Evolutionary conservation across 2,329 filamentous ascomycete species (phyloP).

Genomic region (Colletotrichum caudatum): DNA sequence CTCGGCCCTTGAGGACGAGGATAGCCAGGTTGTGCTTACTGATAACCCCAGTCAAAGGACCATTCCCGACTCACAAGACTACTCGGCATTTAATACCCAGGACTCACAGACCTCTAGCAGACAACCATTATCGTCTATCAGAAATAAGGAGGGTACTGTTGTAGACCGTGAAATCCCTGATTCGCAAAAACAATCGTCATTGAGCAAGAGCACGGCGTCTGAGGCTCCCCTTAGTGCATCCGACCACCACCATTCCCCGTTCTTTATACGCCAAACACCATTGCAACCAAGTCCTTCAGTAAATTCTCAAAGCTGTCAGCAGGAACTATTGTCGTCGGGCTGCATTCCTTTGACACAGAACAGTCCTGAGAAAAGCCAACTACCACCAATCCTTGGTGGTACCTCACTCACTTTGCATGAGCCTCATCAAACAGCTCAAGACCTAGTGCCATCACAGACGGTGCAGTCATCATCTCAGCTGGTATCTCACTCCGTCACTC

Average conservation of each 20-base stretch:
- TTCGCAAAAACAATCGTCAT: slow-evolving; percentile 37
- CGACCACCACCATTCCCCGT: slow-evolving; percentile 7
- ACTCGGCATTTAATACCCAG: slow-evolving; percentile 22
- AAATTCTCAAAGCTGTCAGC: slow-evolving; percentile 1
- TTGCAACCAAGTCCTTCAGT: neutral
- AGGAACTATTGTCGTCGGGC: neutral
- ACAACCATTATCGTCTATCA: neutral
- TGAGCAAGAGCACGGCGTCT: slow-evolving; percentile 28
- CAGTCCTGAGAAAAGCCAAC: neutral
- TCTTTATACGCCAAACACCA: slow-evolving; percentile 17
- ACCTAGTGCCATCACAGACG: neutral
- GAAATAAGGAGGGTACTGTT: neutral
- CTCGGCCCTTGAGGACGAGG: slow-evolving; percentile 52
- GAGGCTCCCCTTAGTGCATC: slow-evolving; percentile 6
- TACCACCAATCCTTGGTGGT: neutral
- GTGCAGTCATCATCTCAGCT: neutral
- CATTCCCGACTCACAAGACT: slow-evolving; percentile 60
- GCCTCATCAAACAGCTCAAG: neutral
- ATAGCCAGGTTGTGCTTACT: slow-evolving; percentile 49
- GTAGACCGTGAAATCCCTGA: slow-evolving; percentile 31
- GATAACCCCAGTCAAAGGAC: slow-evolving; percentile 52
- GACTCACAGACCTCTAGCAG: slow-evolving; percentile 2
- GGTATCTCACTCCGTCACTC: slow-evolving; percentile 16
- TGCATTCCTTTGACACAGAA: slow-evolving; percentile 16
- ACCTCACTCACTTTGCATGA: slow-evolving; percentile 1